Evolutionary conservation across 176 grass and related monocot species (phyloP).

Genomic region (Zea luxurians): DNA sequence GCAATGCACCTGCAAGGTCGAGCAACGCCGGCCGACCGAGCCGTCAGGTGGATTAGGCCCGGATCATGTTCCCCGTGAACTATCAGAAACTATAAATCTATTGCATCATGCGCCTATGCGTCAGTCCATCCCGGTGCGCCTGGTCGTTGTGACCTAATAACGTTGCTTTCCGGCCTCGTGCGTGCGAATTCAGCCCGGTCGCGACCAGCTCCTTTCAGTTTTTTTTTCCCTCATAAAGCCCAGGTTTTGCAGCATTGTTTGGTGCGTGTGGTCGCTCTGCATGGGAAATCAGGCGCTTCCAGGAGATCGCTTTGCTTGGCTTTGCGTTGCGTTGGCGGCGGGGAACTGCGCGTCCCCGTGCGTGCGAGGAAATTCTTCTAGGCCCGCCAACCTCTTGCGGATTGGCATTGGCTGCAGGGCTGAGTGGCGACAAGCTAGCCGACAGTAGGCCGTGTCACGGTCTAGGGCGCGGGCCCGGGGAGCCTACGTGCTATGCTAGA

Average conservation of each 20-base stretch:
- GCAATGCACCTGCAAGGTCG: too few relatives aligned
- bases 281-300: too few relatives aligned
- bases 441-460: neutral
- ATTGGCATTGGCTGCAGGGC: constrained; percentile 22
- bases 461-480: too few relatives aligned
- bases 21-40: too few relatives aligned
- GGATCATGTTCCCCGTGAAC: neutral
- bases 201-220: neutral
- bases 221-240: neutral
- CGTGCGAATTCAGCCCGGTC: too few relatives aligned
- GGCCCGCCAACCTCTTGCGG: neutral
- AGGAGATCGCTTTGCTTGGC: neutral
- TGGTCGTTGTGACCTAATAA: neutral
- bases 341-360: neutral
- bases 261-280: neutral
- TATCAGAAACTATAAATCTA: neutral
- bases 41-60: constrained; percentile 12
- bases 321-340: constrained; percentile 39
- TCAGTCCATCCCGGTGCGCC: neutral
- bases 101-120: too few relatives aligned
- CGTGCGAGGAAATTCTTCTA: neutral
- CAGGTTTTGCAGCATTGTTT: neutral
- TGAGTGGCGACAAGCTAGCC: constrained; percentile 3
- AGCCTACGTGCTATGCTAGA: too few relatives aligned
- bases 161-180: constrained; percentile 9